Conservation (phyloP, 306 rosid species). For the Gillenia trifoliata region DNA sequence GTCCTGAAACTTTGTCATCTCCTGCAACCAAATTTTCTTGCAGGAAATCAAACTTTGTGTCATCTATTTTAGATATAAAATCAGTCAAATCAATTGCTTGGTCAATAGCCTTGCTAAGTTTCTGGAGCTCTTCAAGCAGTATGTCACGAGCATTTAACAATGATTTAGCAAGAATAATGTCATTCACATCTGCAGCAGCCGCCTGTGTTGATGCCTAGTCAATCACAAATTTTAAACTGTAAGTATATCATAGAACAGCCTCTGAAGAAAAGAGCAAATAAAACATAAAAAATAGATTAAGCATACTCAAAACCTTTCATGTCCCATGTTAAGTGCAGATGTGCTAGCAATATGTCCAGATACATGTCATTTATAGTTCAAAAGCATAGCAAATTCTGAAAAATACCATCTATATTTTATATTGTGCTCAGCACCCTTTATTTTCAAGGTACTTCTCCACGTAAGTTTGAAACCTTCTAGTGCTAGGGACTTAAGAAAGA, state of each 20-base stretch:
- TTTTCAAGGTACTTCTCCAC: neutral
- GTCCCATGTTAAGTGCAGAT: neutral
- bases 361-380: neutral
- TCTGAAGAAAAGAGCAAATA: neutral
- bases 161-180: conserved; percentile 50
- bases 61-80: conserved; percentile 57
- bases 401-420: neutral
- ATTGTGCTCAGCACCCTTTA: neutral
- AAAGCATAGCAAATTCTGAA: neutral
- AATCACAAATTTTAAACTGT: conserved; percentile 32
- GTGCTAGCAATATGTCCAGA: neutral
- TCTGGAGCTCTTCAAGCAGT: conserved; percentile 70
- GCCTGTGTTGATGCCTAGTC: conserved; percentile 38
- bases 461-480: neutral
- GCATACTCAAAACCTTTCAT: neutral
- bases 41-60: conserved; percentile 37
- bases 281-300: neutral
- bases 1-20: conserved; percentile 43
- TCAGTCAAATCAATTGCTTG: conserved; percentile 59
- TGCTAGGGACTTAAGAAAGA: neutral
- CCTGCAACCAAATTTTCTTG: conserved; percentile 34
- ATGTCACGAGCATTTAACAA: conserved; percentile 65
- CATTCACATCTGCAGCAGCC: conserved; percentile 39
- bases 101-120: conserved; percentile 57
- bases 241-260: conserved; percentile 16